These are phyloP conservation scores for Trichoderma erinaceum DNA, from an alignment of 495 filamentous ascomycete genomes.

Conservation along the genomic window DNA sequence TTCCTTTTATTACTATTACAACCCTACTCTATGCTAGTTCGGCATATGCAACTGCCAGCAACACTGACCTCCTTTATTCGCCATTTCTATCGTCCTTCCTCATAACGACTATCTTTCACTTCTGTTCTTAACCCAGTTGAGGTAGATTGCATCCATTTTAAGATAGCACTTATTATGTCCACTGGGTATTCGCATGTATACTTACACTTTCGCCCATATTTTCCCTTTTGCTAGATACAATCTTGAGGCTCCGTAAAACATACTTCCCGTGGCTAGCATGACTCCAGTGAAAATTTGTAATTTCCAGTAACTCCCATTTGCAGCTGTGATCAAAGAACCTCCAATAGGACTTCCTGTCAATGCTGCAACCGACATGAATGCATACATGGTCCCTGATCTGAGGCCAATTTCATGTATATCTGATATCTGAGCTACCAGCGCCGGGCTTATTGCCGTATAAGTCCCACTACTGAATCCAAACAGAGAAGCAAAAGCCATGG, in stretches of 20 bases:
- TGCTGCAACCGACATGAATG: background rate
- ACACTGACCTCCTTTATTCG: too few species aligned
- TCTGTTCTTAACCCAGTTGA: too few species aligned
- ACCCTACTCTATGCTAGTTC: too few species aligned
- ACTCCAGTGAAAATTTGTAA: background rate
- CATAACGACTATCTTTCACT: too few species aligned
- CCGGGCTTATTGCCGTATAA: background rate
- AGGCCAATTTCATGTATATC: background rate
- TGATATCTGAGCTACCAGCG: background rate
- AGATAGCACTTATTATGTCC: too few species aligned
- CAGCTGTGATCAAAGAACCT: background rate
- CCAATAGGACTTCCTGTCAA: background rate
- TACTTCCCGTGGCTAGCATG: background rate
- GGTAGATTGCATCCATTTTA: too few species aligned
- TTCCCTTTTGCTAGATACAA: background rate
- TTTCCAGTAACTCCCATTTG: background rate
- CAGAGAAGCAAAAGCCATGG: conserved; percentile 58
- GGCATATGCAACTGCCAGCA: too few species aligned
- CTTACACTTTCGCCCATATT: background rate
- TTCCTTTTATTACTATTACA: too few species aligned
- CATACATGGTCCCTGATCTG: background rate
- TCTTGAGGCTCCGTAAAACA: background rate
- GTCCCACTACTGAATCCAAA: conserved; percentile 51
- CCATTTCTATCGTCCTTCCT: too few species aligned
- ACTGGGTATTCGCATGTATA: too few species aligned